These are phyloP conservation scores for Chytridium lagenaria DNA, from an alignment of 371 early-diverging fungal species.

Conservation along the genomic window DNA sequence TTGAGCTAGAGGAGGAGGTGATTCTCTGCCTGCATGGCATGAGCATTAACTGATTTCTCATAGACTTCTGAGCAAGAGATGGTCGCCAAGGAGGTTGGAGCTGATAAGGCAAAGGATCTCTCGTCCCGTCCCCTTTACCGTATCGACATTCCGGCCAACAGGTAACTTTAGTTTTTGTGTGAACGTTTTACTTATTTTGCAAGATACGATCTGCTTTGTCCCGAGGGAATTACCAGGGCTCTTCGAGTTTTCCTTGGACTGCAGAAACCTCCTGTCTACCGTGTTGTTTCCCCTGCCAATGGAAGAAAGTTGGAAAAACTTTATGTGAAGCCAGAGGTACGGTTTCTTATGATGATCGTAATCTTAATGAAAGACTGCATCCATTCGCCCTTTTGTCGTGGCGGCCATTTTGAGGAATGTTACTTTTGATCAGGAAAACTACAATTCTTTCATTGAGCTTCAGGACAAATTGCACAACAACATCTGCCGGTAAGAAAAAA, in stretches of 20 bases:
- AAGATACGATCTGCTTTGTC: slow-evolving; percentile 95
- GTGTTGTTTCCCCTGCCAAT: slow-evolving; percentile 61
- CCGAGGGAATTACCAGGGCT: slow-evolving; percentile 93
- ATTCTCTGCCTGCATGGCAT: no score
- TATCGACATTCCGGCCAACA: slow-evolving; percentile 99
- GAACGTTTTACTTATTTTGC: not conserved
- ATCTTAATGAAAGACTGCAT: slow-evolving; percentile 49
- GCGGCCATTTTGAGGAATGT: slow-evolving; percentile 94
- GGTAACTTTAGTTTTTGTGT: slow-evolving; percentile 63
- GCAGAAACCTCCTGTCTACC: slow-evolving; percentile 70
- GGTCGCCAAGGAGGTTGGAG: slow-evolving; percentile 68
- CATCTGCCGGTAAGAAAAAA: slow-evolving; percentile 89
- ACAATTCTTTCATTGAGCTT: slow-evolving; percentile 97
- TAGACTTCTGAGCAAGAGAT: slow-evolving; percentile 85
- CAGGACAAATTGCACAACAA: slow-evolving; percentile 99
- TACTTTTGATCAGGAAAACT: slow-evolving; percentile 80
- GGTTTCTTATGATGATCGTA: not conserved
- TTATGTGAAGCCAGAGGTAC: slow-evolving; percentile 73
- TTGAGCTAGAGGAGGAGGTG: slow-evolving; percentile 97
- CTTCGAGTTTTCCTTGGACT: slow-evolving; percentile 80
- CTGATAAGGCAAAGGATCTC: slow-evolving; percentile 59
- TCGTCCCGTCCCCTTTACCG: slow-evolving; percentile 87
- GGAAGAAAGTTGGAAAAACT: slow-evolving; percentile 67
- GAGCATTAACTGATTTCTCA: not conserved
- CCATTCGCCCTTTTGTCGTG: slow-evolving; percentile 90